Conservation (phyloP, 1,284 basidiomycete genomes). For the Bondarzewia mesenterica region DNA sequence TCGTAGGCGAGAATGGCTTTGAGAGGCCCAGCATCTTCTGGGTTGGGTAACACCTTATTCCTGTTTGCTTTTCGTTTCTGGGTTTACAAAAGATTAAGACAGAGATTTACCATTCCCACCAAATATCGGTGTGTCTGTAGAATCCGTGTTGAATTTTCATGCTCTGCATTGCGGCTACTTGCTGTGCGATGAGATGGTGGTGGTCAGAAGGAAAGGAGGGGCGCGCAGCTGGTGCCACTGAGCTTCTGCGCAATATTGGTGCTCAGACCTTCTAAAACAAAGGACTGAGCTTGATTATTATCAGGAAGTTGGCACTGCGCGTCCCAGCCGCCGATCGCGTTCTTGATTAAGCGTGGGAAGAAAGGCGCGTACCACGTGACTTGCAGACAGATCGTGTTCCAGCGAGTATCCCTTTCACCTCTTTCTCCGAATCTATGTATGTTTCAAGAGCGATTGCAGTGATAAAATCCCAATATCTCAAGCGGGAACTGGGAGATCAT, state of each 20-base stretch:
- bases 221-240: conserved; percentile 1
- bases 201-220: not conserved
- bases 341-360: no score
- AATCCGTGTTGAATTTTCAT: conserved; percentile 43
- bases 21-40: conserved; percentile 50
- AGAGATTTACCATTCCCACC: conserved; percentile 54
- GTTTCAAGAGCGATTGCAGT: no score
- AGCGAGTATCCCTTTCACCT: no score
- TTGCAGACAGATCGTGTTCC: not conserved
- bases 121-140: conserved; percentile 74
- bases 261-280: no score
- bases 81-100: not conserved
- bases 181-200: conserved; percentile 11
- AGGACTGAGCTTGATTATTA: no score
- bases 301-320: no score
- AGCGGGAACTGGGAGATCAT: no score
- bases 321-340: no score
- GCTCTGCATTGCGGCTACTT: conserved; percentile 28
- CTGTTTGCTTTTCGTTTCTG: conserved; percentile 18
- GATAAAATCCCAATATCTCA: no score
- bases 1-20: conserved; percentile 63
- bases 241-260: no score
- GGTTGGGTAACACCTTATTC: conserved; percentile 36
- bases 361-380: not conserved
- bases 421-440: no score